phyloP scores from a whole-genome alignment of 2,329 filamentous ascomycete genomes.

The Lasiodiplodia gonubiensis region DNA sequence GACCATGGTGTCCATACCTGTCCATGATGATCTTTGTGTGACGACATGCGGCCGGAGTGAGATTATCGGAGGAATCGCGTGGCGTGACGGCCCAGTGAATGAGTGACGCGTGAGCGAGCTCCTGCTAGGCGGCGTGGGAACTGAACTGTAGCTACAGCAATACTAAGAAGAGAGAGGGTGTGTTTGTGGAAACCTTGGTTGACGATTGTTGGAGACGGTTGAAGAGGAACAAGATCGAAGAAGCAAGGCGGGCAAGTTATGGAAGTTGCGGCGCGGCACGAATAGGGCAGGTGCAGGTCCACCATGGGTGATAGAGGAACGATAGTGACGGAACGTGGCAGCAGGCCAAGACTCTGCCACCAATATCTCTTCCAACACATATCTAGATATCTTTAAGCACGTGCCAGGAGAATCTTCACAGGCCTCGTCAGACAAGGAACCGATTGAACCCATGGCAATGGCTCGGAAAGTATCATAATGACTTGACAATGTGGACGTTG shows the following conservation, averaged over 20 bases:
- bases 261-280: neutral
- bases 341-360: neutral
- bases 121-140: neutral
- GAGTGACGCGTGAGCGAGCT: neutral
- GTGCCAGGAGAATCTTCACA: too few relatives aligned
- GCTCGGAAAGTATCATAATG: too few relatives aligned
- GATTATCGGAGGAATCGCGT: neutral
- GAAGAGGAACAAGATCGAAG: neutral
- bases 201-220: neutral
- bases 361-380: too few relatives aligned
- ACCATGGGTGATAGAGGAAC: too few relatives aligned
- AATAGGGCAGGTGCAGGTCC: neutral
- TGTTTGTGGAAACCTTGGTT: neutral
- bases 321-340: too few relatives aligned
- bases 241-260: neutral
- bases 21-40: neutral
- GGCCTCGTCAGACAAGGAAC: too few relatives aligned
- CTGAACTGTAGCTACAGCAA: too few relatives aligned
- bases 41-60: neutral
- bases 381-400: too few relatives aligned
- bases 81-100: neutral
- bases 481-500: too few relatives aligned
- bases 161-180: neutral
- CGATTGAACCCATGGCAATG: too few relatives aligned
- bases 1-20: neutral